These are phyloP conservation scores for Chlorencoelia australis DNA, from an alignment of 2,329 filamentous ascomycete species.

Conservation along the genomic window DNA sequence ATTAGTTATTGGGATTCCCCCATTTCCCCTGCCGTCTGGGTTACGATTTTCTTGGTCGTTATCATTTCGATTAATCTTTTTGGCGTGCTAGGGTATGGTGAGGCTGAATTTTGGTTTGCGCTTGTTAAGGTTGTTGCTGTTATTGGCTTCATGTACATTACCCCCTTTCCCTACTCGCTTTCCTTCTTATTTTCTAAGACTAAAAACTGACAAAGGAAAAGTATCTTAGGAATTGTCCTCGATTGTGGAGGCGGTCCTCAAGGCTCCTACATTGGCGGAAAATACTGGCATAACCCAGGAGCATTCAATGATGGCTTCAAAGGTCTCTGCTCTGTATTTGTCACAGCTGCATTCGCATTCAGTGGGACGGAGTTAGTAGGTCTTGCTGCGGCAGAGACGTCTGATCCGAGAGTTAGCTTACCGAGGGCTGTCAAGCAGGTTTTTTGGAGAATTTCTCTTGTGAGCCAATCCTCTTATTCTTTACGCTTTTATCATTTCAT, in stretches of 20 bases:
- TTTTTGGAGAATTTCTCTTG: constrained; percentile 66
- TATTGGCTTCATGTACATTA: constrained; percentile 61
- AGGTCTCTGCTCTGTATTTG: constrained; percentile 65
- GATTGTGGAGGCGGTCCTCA: constrained; percentile 69
- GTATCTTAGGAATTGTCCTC: constrained; percentile 13
- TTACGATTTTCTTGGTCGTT: constrained; percentile 61
- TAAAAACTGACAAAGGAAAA: too few relatives aligned
- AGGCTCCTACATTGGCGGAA: constrained; percentile 50
- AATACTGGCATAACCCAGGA: constrained; percentile 67
- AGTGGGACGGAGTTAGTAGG: constrained; percentile 66
- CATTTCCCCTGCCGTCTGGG: constrained; percentile 61
- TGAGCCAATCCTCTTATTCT: not conserved
- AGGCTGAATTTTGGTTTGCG: constrained; percentile 71
- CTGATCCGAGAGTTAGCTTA: constrained; percentile 66
- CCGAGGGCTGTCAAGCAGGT: constrained; percentile 85
- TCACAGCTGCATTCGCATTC: constrained; percentile 67
- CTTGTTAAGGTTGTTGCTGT: constrained; percentile 69
- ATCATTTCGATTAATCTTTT: constrained; percentile 62
- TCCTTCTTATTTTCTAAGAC: too few relatives aligned
- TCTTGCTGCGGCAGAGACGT: constrained; percentile 65
- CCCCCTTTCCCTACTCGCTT: too few relatives aligned
- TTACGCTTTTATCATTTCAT: constrained; percentile 27
- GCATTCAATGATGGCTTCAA: constrained; percentile 76
- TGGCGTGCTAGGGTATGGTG: constrained; percentile 63
- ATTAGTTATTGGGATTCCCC: constrained; percentile 62